Conservation (phyloP, 495 filamentous ascomycete species). For the Aspergillus steynii region DNA sequence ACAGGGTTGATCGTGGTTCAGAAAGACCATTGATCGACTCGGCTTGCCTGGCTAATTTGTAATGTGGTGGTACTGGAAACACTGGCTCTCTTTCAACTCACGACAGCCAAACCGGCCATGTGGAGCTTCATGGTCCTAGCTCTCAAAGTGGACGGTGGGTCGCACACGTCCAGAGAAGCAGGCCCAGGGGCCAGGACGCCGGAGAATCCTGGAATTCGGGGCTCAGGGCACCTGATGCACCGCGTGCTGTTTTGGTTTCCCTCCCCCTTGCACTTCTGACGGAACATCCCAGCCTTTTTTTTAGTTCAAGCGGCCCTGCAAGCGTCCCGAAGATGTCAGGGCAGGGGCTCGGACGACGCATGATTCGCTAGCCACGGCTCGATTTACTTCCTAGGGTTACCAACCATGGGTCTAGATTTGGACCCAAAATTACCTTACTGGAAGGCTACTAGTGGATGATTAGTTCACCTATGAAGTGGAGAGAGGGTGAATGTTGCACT, state of each 20-base stretch:
- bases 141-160: slow-evolving; percentile 1
- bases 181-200: background rate
- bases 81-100: background rate
- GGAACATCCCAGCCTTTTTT: slow-evolving; percentile 3
- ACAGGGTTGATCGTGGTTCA: slow-evolving; percentile 9
- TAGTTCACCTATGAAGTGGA: slow-evolving; percentile 7
- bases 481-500: background rate
- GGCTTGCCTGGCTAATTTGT: background rate
- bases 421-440: slow-evolving; percentile 7
- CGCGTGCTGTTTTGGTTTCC: slow-evolving; percentile 18
- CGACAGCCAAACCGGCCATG: slow-evolving; percentile 3
- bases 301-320: slow-evolving; percentile 2
- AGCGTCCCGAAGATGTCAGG: slow-evolving; percentile 3
- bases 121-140: slow-evolving; percentile 16
- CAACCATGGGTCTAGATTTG: slow-evolving; percentile 7
- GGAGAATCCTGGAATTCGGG: slow-evolving; percentile 4
- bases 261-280: background rate
- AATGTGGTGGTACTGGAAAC: background rate
- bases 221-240: slow-evolving; percentile 16
- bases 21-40: slow-evolving; percentile 8
- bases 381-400: background rate
- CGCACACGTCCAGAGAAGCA: background rate
- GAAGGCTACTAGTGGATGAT: slow-evolving; percentile 2
- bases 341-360: background rate
- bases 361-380: background rate